Evolutionary conservation across 257 asterid species (phyloP).

Genomic region (Jacaranda mimosifolia): DNA sequence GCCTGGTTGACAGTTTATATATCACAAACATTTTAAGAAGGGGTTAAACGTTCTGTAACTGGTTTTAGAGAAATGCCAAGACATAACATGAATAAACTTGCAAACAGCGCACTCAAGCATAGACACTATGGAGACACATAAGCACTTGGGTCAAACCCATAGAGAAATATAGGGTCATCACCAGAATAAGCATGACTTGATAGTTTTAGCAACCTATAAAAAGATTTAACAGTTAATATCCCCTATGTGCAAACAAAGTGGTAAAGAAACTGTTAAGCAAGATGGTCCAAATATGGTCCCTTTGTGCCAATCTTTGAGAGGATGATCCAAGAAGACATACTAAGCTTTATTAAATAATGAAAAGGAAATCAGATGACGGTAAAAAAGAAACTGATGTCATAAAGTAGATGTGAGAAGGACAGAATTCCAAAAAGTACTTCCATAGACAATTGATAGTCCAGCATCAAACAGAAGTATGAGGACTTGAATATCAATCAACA

Average conservation of each 20-base stretch:
- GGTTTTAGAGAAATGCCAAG: background rate
- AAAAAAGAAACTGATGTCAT: background rate
- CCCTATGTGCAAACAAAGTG: background rate
- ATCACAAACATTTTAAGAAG: background rate
- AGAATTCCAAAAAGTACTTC: constrained; percentile 4
- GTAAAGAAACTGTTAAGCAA: constrained; percentile 15
- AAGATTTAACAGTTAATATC: too few species aligned
- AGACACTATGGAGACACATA: background rate
- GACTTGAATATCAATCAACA: background rate
- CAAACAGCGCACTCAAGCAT: background rate
- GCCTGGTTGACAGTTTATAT: background rate
- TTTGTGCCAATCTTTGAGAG: constrained; percentile 2
- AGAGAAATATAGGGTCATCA: constrained; percentile 5
- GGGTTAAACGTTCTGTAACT: background rate
- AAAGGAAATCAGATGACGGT: constrained; percentile 17
- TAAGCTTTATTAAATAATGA: constrained; percentile 9
- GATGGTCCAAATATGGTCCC: constrained; percentile 7
- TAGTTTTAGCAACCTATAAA: too few species aligned
- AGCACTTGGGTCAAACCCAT: constrained; percentile 13
- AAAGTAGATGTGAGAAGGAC: constrained; percentile 7
- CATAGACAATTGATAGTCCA: constrained; percentile 26
- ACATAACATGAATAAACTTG: background rate
- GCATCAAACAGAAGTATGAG: background rate
- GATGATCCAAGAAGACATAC: constrained; percentile 25
- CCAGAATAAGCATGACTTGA: background rate